Percentiles rank a stretch among this genome's conserved stretches.
These are phyloP conservation scores for Cladosporium sp. DNA, from an alignment of 2,329 filamentous ascomycete species.

Conservation along the genomic window DNA sequence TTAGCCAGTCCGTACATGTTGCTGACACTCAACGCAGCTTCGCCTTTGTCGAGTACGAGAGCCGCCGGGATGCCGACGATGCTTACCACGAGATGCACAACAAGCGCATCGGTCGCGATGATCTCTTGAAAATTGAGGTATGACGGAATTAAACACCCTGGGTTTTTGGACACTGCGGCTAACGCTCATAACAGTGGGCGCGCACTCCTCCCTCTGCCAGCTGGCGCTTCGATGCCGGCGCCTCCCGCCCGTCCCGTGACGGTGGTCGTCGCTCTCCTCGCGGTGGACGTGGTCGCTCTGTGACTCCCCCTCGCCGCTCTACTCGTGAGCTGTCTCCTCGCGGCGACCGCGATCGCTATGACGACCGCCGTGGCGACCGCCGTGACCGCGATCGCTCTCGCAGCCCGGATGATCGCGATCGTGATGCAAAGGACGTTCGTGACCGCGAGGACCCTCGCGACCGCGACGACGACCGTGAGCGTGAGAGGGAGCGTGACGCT, in stretches of 20 bases:
- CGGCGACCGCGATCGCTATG: conserved; percentile 61
- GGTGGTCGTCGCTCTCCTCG: conserved; percentile 49
- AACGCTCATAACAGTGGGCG: conserved; percentile 76
- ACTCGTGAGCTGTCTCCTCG: conserved; percentile 12
- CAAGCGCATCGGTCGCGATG: conserved; percentile 93
- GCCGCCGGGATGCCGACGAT: conserved; percentile 95
- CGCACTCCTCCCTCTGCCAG: conserved; percentile 95
- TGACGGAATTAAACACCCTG: neutral
- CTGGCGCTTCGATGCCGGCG: conserved; percentile 94
- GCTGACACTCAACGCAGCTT: conserved; percentile 57
- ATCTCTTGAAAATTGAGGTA: conserved; percentile 96
- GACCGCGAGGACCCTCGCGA: conserved; percentile 41
- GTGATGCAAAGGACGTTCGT: conserved; percentile 64
- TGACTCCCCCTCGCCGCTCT: conserved; percentile 10
- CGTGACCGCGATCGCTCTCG: conserved; percentile 72
- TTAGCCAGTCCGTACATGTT: conserved; percentile 9
- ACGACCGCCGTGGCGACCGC: conserved; percentile 59
- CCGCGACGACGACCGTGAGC: conserved; percentile 49
- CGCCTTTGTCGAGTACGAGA: conserved; percentile 98
- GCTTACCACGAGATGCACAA: conserved; percentile 99
- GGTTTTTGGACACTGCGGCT: too few species aligned
- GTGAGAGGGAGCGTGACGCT: conserved; percentile 42
- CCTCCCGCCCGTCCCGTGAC: conserved; percentile 65
- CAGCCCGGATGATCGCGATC: conserved; percentile 60
- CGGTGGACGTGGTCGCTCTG: conserved; percentile 56